Evolutionary conservation across 495 filamentous ascomycete genomes (phyloP), one percentile per base, ranked within the genome.

Genomic region (Chaetomidium leptoderma): DNA sequence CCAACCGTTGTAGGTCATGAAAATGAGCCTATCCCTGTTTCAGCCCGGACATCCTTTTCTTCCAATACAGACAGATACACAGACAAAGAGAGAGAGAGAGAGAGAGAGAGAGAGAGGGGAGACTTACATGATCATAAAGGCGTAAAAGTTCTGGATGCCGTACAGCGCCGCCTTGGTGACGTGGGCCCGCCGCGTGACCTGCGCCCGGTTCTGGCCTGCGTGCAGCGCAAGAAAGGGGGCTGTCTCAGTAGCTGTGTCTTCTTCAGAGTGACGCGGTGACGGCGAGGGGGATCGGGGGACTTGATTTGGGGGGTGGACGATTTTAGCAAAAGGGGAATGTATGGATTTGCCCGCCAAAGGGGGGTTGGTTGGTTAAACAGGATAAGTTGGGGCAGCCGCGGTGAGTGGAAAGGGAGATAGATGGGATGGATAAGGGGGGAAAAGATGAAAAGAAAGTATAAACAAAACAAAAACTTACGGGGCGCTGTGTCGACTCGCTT

Each of bases 1-100:
- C 80, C 86, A 91, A 16, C 95, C 93, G 63, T 99, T 99, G 71
- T 99, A 99, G 3, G 95, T 99, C 93, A 99, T 99, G 74, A 99
- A 99, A 21, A 99, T 77, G 60, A 99, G 76, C 93, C 93, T 98
- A 44, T 33, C 46, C 16, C 27, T 50, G 36, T 49, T 4, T 43
- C 10, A 30, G 6, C 35, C 21, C 24, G 10, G 2, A 1, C 11
- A 1, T 29, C 0, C 16, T 26, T 10, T 29, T 39, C 1, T 4
- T 0, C 9, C 4, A 24, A 35, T 3, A n/a, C n/a, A n/a, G 0
- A 17, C 53, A 19, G 10, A 45, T 16, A 40, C 32, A 11, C 32
- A 33, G 32, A 33, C 6, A 6, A 33, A 11, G 11, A 11, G 6
- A 33, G 32, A 52, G 37, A 32, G 37, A 48, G 44, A 27, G 21